A percentile compares a stretch with the other conserved stretches of the same genome.
Evolutionary conservation across 176 grass and related monocot species (phyloP).

Genomic region (Zea mays): DNA sequence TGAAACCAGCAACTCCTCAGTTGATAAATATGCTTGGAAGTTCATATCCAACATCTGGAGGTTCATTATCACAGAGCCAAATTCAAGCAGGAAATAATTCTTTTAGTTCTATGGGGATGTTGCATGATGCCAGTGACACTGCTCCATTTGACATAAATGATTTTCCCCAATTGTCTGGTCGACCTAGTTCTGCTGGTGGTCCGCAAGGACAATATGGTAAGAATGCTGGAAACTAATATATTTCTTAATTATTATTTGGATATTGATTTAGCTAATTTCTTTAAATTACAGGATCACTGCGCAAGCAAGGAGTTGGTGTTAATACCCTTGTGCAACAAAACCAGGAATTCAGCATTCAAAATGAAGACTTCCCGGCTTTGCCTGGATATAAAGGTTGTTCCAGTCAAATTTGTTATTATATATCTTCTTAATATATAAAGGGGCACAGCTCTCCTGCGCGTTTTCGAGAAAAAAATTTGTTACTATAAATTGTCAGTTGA

Average conservation of each 20-base stretch:
- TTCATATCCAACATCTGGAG: conserved; percentile 79
- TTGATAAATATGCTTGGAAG: conserved; percentile 86
- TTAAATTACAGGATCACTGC: conserved; percentile 69
- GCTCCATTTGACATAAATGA: conserved; percentile 97
- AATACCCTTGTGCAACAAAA: conserved; percentile 80
- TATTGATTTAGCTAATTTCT: conserved; percentile 22
- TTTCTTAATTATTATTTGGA: conserved; percentile 2
- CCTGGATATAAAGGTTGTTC: conserved; percentile 92
- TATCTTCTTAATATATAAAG: no score
- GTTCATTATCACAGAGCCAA: conserved; percentile 81
- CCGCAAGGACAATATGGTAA: conserved; percentile 98
- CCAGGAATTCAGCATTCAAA: conserved; percentile 96
- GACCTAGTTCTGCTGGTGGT: conserved; percentile 88
- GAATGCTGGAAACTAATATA: conserved; percentile 26
- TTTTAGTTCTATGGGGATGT: conserved; percentile 85
- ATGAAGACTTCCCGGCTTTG: conserved; percentile 95
- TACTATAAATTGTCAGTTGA: conserved; percentile 39
- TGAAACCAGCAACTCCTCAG: conserved; percentile 55
- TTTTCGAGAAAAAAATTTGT: no score
- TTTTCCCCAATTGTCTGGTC: conserved; percentile 90
- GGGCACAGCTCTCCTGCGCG: no score
- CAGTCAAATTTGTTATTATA: conserved; percentile 42
- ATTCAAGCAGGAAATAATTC: conserved; percentile 82
- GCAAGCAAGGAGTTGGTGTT: conserved; percentile 93
- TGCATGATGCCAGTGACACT: conserved; percentile 73